Conservation (phyloP, 345 rosid species). For the Brassica incana region DNA sequence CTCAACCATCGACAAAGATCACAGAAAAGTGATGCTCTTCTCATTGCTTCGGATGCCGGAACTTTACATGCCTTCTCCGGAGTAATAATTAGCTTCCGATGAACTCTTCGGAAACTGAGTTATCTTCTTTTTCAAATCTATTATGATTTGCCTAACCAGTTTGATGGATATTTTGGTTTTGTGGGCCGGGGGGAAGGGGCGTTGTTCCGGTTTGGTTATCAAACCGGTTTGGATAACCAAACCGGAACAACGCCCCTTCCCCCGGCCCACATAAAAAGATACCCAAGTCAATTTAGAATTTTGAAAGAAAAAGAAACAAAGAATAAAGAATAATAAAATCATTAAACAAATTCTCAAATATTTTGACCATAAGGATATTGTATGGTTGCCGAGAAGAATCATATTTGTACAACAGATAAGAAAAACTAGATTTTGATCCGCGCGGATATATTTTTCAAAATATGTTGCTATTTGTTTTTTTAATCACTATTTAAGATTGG, state of each 20-base stretch:
- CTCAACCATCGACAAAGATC: too few species aligned
- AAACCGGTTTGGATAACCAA: neutral
- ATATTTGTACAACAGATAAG: neutral
- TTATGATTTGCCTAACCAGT: too few species aligned
- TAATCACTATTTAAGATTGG: too few species aligned
- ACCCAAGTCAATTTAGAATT: neutral
- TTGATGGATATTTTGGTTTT: neutral
- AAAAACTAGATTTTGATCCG: neutral
- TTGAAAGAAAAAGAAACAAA: neutral
- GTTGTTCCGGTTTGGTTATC: neutral
- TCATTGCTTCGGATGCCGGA: too few species aligned
- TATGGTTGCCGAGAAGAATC: slow-evolving; percentile 1
- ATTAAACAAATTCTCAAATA: neutral
- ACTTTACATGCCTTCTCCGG: too few species aligned
- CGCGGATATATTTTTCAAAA: too few species aligned
- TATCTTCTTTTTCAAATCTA: too few species aligned
- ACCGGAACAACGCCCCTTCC: too few species aligned
- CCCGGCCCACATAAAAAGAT: neutral
- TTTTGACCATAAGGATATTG: neutral
- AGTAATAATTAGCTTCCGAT: too few species aligned
- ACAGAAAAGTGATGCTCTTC: too few species aligned
- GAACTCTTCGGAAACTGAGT: too few species aligned
- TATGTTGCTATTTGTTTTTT: too few species aligned
- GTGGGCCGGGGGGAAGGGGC: neutral
- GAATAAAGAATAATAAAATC: neutral